phyloP scores from a whole-genome alignment of 2,329 filamentous ascomycete species.

The Xylaria sp. region DNA sequence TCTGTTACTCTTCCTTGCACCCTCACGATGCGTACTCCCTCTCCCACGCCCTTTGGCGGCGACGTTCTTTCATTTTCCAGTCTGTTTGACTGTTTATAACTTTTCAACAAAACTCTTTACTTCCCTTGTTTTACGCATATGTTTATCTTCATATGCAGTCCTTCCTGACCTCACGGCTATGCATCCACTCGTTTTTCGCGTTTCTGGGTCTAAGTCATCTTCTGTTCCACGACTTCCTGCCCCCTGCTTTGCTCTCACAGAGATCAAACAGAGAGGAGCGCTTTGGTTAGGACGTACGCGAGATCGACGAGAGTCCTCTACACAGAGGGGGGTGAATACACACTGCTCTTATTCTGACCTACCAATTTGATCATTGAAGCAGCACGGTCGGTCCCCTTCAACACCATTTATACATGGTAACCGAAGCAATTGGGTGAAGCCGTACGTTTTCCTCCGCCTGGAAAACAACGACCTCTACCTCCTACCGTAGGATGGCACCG shows the following conservation, averaged over 20 bases:
- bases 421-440: conserved; percentile 34
- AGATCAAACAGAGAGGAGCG: neutral
- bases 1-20: conserved; percentile 36
- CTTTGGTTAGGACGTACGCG: neutral
- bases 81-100: conserved; percentile 55
- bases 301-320: neutral
- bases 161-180: conserved; percentile 31
- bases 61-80: conserved; percentile 42
- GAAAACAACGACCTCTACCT: neutral
- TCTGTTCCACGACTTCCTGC: conserved; percentile 21
- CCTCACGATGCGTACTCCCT: conserved; percentile 32
- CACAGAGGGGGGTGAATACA: conserved; percentile 10
- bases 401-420: conserved; percentile 19
- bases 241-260: neutral
- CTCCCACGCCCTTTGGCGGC: conserved; percentile 36
- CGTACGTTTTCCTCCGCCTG: conserved; percentile 25
- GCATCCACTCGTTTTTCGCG: conserved; percentile 26
- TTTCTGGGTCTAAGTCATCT: conserved; percentile 24
- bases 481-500: conserved; percentile 43
- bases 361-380: conserved; percentile 40
- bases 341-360: conserved; percentile 5
- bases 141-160: conserved; percentile 33
- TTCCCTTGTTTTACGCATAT: conserved; percentile 18
- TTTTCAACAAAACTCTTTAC: conserved; percentile 35
- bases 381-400: conserved; percentile 39